phyloP scores from a whole-genome alignment of 441 rosid species.

The Viola pubescens region DNA sequence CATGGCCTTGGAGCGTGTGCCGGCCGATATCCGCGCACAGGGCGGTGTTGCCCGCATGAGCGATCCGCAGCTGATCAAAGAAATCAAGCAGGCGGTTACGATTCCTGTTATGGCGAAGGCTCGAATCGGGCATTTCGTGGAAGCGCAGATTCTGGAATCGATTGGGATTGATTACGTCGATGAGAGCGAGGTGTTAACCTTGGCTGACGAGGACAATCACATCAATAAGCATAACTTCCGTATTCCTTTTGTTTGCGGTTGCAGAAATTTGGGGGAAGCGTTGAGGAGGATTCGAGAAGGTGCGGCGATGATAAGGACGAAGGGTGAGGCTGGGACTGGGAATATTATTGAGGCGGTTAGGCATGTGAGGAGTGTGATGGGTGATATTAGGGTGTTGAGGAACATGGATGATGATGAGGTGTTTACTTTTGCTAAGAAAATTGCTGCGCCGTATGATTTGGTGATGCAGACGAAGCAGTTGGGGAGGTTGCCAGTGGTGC shows the following conservation, averaged over 20 bases:
- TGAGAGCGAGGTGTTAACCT: conserved; percentile 76
- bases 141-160: conserved; percentile 84
- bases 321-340: conserved; percentile 95
- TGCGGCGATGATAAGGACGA: conserved; percentile 93
- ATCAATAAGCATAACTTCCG: conserved; percentile 90
- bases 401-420: conserved; percentile 97
- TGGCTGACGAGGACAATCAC: conserved; percentile 80
- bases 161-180: conserved; percentile 80
- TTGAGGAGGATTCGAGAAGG: conserved; percentile 81
- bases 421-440: conserved; percentile 71
- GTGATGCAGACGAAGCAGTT: conserved; percentile 97
- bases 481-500: conserved; percentile 94
- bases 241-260: conserved; percentile 87
- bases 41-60: conserved; percentile 95
- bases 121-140: conserved; percentile 89
- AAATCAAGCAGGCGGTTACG: conserved; percentile 71
- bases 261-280: conserved; percentile 81
- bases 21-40: conserved; percentile 85
- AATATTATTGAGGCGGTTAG: conserved; percentile 82
- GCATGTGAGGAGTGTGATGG: conserved; percentile 89
- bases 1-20: conserved; percentile 91
- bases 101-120: conserved; percentile 98
- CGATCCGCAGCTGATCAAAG: conserved; percentile 82
- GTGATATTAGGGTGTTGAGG: conserved; percentile 60
- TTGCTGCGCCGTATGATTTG: conserved; percentile 78